These are phyloP conservation scores for Agaricus bisporus DNA, from an alignment of 768 basidiomycete species.

Conservation along the genomic window DNA sequence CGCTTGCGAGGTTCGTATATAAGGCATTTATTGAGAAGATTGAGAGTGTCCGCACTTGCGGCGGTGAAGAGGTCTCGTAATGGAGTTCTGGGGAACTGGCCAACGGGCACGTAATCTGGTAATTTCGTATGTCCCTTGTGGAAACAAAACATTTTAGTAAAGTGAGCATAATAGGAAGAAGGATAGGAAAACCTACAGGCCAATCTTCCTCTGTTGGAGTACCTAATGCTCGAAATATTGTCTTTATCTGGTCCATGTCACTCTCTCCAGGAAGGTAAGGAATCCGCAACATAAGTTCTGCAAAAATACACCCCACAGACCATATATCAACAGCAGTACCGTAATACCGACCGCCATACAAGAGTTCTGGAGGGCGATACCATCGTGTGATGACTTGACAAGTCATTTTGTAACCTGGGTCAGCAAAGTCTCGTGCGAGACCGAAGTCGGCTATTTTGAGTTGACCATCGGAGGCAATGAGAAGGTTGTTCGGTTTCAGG, in stretches of 20 bases:
- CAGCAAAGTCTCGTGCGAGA: constrained; percentile 92
- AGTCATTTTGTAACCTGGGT: constrained; percentile 95
- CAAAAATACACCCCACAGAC: constrained; percentile 98
- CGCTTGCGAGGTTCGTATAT: constrained; percentile 83
- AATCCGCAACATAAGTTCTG: constrained; percentile 92
- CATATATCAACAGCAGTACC: constrained; percentile 91
- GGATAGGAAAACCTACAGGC: constrained; percentile 57
- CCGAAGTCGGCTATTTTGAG: constrained; percentile 99
- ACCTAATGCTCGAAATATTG: constrained; percentile 89
- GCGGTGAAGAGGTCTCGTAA: constrained; percentile 88
- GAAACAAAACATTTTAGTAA: neutral
- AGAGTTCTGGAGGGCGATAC: constrained; percentile 95
- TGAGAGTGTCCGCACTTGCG: constrained; percentile 79
- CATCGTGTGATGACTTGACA: constrained; percentile 99
- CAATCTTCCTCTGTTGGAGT: constrained; percentile 97
- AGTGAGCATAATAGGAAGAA: neutral
- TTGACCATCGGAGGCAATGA: constrained; percentile 84
- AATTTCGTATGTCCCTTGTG: constrained; percentile 81
- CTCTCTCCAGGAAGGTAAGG: constrained; percentile 94
- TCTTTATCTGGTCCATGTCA: constrained; percentile 96
- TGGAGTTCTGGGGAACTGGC: constrained; percentile 78
- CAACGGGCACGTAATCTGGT: constrained; percentile 84
- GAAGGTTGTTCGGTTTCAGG: constrained; percentile 96
- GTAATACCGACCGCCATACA: constrained; percentile 89
- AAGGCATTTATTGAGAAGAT: constrained; percentile 74